Evolutionary conservation across 2,329 filamentous ascomycete genomes (phyloP), one percentile per base, ranked within the genome.

Genomic region (Diaporthe citrichinensis): DNA sequence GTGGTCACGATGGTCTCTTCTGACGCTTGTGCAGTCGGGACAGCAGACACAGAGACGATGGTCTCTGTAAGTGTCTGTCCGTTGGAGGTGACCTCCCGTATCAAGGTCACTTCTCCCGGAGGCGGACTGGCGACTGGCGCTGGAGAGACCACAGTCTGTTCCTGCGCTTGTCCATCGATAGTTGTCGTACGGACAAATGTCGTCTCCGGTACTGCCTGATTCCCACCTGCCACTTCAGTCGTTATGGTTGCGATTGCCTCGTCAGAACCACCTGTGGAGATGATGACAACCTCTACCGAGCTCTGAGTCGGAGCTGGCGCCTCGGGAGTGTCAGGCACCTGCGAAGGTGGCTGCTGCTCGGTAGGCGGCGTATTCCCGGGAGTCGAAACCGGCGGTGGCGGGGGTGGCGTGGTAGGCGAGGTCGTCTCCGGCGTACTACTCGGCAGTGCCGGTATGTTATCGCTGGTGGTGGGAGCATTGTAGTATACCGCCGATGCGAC

Each of bases 41-140:
- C 23, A 9, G 65, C 65, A 36, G 46, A 39, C 9, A 68, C 14
- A 2, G 65, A 68, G 44, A 68, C 31, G 46, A 68, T 2, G 15
- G 65, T 68, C 65, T 68, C 65, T 5, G 65, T 68, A 23, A 39
- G 9, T 39, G 46, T 25, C 31, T 53, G 65, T 14, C 65, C 65
- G 7, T 68, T 28, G 3, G 65, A 68, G n/a, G 65, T 68, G 15
- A 53, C 65, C 46, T 68, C 46, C 9, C n/a, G 46, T 39, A 68
- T 39, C 23, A 68, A 23, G 6, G 65, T 68, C 23, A 68, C 62
- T 7, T 68, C 62, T 51, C 44, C 62, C 4, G 23, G 62, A 7
- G 62, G 44, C 12, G 44, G 44, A 17, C 4, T 51, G 12, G 62
- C 44, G 20, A 39, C 17, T 14, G 62, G 46, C 31, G 23, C 62